Evolutionary conservation across 768 basidiomycete species (phyloP), one percentile per base, ranked within the genome.

Genomic region (Daedaleopsis sinensis): DNA sequence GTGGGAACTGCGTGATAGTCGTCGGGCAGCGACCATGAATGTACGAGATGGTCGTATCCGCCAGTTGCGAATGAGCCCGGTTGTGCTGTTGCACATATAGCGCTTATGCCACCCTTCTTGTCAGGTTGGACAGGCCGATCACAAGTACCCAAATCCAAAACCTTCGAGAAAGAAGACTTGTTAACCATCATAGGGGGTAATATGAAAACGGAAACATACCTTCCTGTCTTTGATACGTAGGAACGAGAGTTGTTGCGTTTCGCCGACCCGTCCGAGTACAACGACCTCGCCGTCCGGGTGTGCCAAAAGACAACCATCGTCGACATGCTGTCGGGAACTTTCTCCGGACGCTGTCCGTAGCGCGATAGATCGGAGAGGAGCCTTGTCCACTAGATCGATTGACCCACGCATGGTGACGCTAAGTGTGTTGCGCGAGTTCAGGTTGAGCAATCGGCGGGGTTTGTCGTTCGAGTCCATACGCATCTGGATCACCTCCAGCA

Each of bases 1-100:
- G 63, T 63, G 0, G 73, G 66, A 1, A 73, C 69, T 35, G 72
- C 60, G 24, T 74, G 68, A 42, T 75, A 53, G 62, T 76, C 75
- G 5, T 69, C 66, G 10, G 61, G 52, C 2, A 64, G 18, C 16
- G 75, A 71, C 84, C 84, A 84, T 7, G 83, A 66, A 58, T 82
- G 81, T 18, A 84, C 74, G 39, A 65, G 56, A 56, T 82, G 82
- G 67, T 84, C 81, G 50, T 80, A 76, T 6, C 82, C 82, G 24
- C 82, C 83, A 10, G 75, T 84, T 3, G 74, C 81, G 67, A 84
- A 83, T 69, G 73, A 70, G 39, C 71, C 66, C 13, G 78, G 75
- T 37, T 77, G 78, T 67, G 73, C 68, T 72, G 82, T 70, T 15
- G 78, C 43, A n/a, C 78, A 68, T 12, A 83, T 63, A 18, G 78